A percentile compares a stretch with the other conserved stretches of the same genome.
Conservation (phyloP, 202 grass and related monocot genomes). For the Dendrocalamus latiflorus region DNA sequence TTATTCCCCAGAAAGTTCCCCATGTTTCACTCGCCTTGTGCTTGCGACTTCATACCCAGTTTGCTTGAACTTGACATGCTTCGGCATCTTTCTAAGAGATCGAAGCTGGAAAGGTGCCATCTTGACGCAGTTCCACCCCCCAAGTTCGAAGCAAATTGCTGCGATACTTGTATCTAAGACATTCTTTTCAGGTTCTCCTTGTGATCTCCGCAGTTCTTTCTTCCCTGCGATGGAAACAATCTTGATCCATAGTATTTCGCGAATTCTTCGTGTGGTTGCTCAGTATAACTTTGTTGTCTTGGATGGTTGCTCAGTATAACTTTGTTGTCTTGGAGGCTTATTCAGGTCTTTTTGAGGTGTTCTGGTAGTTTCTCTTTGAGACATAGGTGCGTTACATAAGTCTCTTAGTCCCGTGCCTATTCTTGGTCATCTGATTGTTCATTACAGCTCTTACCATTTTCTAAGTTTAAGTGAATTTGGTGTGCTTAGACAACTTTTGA, state of each 20-base stretch:
- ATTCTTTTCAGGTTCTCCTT: background rate
- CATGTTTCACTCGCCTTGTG: constrained; percentile 22
- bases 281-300: too few relatives aligned
- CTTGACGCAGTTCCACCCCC: background rate
- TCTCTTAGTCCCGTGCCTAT: background rate
- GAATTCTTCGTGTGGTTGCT: background rate
- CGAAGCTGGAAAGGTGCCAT: background rate
- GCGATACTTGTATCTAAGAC: too few relatives aligned
- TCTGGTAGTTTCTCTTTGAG: background rate
- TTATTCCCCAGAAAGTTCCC: background rate
- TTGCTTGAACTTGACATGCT: background rate
- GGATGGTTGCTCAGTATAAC: background rate
- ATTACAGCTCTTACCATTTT: background rate
- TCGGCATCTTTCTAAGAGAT: background rate
- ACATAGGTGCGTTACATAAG: background rate
- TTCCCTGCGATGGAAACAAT: background rate
- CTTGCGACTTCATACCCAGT: background rate
- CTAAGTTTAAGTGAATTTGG: background rate
- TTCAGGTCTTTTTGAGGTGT: background rate
- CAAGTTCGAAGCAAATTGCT: background rate
- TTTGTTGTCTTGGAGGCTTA: background rate
- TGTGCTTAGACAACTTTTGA: background rate
- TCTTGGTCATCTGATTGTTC: background rate
- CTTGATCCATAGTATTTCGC: background rate
- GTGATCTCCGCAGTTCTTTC: background rate